Evolutionary conservation across 148 eudicot genomes (phyloP), one percentile per base, ranked within the genome.

Genomic region (Mesembryanthemum crystallinum): DNA sequence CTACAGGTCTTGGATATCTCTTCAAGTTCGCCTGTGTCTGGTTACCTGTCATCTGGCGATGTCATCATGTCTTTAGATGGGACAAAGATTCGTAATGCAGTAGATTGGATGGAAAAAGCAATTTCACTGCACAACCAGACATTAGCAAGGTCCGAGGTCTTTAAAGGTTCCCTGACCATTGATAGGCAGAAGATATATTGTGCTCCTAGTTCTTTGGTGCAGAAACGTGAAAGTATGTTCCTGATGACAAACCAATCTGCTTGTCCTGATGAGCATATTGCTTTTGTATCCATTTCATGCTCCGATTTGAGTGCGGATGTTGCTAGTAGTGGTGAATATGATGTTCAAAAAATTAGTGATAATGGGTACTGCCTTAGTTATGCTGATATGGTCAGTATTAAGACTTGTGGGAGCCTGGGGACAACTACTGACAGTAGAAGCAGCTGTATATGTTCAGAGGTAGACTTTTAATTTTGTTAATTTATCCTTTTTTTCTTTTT

Each of bases 1-100:
- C 23, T 79, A 70, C 75, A 94, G 98, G 98, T 94, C 55, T 55
- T 92, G 87, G 86, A 78, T 58, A 87, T 94, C 81, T 87, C 92
- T 74, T 72, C 88, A 8, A 49, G 78, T 10, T 94, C 98, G 21
- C 90, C 97, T 25, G 83, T 94, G 29, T 81, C 83, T 76, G 84
- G 80, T 24, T 85, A 83, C 82, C 82, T 94, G 72, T 83, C 94
- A 80, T 92, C 97, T 64, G 92, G 93, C 64, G 96, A 92, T 78
- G 71, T 86, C 54, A 84, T 94, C 55, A 72, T 82, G 57, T 86
- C 96, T 55, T 23, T 94, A 64, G 90, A 89, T 84, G 97, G 89
- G 45, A 47, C 77, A 32, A 83, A 42, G 71, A 80, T 92, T 73
- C 85, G 60, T 77, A 83, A 81, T 82, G 64, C 76, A 27, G 82